phyloP scores from a whole-genome alignment of 2,329 filamentous ascomycete species.

The Pseudogymnoascus sp. region DNA sequence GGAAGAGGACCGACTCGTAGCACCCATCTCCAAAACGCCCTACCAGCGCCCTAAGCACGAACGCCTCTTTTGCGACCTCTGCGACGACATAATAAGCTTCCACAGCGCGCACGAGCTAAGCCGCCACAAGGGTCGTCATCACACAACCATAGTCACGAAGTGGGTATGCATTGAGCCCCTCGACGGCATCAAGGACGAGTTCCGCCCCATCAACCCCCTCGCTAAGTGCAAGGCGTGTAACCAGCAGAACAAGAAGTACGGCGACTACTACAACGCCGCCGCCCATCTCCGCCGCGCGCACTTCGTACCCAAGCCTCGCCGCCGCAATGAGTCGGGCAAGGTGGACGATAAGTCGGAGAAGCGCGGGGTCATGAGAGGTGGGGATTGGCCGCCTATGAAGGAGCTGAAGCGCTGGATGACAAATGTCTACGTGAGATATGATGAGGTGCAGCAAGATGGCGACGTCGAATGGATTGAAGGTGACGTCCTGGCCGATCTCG shows the following conservation, averaged over 20 bases:
- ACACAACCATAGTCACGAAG: slow-evolving; percentile 47
- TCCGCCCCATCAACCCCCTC: slow-evolving; percentile 54
- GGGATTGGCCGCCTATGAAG: slow-evolving; percentile 58
- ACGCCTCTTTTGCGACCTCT: slow-evolving; percentile 69
- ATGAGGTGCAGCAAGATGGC: slow-evolving; percentile 25
- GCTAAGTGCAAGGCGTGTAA: slow-evolving; percentile 77
- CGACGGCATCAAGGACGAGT: slow-evolving; percentile 34
- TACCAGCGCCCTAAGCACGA: slow-evolving; percentile 29
- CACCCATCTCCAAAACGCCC: slow-evolving; percentile 25
- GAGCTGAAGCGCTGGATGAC: slow-evolving; percentile 55
- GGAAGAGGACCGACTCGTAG: slow-evolving; percentile 22
- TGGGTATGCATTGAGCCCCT: slow-evolving; percentile 50
- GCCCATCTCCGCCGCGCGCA: slow-evolving; percentile 83
- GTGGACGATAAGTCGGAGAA: slow-evolving; percentile 32
- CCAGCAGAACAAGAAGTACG: slow-evolving; percentile 81
- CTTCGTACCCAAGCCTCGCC: slow-evolving; percentile 60
- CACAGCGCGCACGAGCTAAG: slow-evolving; percentile 81
- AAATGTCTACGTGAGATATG: slow-evolving; percentile 35
- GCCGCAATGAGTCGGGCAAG: slow-evolving; percentile 31
- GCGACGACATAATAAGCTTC: slow-evolving; percentile 78
- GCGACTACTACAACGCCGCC: slow-evolving; percentile 89
- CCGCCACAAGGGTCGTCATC: slow-evolving; percentile 59
- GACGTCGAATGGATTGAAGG: slow-evolving; percentile 29
- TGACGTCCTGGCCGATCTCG: slow-evolving; percentile 21
- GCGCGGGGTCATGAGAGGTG: slow-evolving; percentile 37